Conservation (phyloP, 805 yeast species). For the Lipomyces mesembrius region DNA sequence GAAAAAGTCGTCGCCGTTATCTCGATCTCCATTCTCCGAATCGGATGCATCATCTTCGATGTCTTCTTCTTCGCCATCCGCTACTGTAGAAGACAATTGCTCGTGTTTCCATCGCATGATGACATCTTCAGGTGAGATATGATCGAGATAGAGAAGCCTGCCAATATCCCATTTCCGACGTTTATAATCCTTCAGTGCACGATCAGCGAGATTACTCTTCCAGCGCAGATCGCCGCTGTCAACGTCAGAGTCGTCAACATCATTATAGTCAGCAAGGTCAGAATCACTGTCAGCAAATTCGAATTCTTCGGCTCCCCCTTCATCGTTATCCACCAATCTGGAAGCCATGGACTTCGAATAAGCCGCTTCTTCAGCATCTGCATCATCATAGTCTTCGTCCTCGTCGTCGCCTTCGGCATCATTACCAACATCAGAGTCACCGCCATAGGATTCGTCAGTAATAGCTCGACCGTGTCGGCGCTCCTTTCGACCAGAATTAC, state of each 20-base stretch:
- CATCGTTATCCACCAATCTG: constrained; percentile 12
- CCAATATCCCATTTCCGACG: constrained; percentile 76
- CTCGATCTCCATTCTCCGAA: constrained; percentile 27
- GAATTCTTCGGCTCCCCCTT: constrained; percentile 53
- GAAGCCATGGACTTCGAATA: constrained; percentile 3
- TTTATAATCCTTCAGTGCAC: constrained; percentile 69
- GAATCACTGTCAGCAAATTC: constrained; percentile 52
- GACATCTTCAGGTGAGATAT: constrained; percentile 74
- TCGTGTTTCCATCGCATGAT: constrained; percentile 71
- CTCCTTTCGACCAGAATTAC: constrained; percentile 42
- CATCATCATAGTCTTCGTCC: constrained; percentile 27
- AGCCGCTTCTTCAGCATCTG: constrained; percentile 29
- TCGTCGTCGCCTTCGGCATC: constrained; percentile 48
- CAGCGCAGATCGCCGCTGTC: constrained; percentile 41
- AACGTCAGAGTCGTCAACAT: constrained; percentile 49
- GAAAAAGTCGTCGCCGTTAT: constrained; percentile 42
- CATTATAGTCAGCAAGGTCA: constrained; percentile 51
- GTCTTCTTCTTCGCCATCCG: constrained; percentile 51
- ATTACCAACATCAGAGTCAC: constrained; percentile 41
- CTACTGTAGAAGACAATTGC: constrained; percentile 46
- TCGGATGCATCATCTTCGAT: constrained; percentile 41
- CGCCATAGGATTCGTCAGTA: constrained; percentile 31
- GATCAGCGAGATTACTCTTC: constrained; percentile 45
- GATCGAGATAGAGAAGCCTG: constrained; percentile 77
- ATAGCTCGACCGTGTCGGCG: constrained; percentile 35